Percentiles rank a stretch among this genome's conserved stretches.
Evolutionary conservation across 306 rosid species (phyloP).

Genomic region (Betula pendula): DNA sequence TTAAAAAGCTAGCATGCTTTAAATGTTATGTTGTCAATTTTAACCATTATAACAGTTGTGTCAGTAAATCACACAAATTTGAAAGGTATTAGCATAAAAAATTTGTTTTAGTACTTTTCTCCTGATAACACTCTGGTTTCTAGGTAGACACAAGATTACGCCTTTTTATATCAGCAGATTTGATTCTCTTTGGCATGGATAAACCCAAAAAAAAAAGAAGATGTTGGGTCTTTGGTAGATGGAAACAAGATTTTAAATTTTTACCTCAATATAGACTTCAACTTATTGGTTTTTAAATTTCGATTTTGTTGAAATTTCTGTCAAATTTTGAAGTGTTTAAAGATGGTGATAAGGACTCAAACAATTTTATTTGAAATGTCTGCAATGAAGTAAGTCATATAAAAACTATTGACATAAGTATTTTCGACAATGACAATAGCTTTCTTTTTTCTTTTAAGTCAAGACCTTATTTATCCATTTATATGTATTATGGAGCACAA

Average conservation of each 20-base stretch:
- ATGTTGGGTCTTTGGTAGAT: background rate
- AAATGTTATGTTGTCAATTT: too few species aligned
- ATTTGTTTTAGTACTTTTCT: too few species aligned
- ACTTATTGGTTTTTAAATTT: too few species aligned
- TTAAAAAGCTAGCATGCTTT: too few species aligned
- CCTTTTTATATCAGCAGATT: background rate
- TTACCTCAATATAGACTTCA: background rate
- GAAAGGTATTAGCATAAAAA: too few species aligned
- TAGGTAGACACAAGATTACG: too few species aligned
- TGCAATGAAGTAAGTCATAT: background rate
- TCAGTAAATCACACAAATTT: too few species aligned
- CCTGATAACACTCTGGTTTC: too few species aligned
- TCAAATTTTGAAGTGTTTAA: background rate
- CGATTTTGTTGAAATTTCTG: background rate
- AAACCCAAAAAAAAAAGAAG: background rate
- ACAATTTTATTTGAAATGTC: background rate
- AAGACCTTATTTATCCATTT: background rate
- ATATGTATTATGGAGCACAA: background rate
- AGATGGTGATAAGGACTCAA: background rate
- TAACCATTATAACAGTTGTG: too few species aligned
- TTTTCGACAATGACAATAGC: background rate
- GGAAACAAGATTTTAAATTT: background rate
- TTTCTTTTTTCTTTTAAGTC: too few species aligned
- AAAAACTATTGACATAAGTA: background rate
- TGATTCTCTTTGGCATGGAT: background rate